Evolutionary conservation across 2,329 filamentous ascomycete species (phyloP), one percentile per base, ranked within the genome.

Genomic region (Colletotrichum theobromicola): DNA sequence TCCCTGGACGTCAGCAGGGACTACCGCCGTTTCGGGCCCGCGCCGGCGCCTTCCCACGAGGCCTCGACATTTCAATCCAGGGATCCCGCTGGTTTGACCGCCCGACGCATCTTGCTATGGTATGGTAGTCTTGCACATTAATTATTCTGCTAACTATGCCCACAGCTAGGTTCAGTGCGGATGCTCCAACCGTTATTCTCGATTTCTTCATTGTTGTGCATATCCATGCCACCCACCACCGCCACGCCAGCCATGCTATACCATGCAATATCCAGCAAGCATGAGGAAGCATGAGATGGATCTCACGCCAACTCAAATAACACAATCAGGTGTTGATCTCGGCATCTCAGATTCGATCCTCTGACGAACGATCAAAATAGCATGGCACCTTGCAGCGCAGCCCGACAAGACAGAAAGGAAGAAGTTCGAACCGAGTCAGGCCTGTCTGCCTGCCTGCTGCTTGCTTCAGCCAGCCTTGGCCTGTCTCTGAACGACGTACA

Each of bases 41-140:
- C 71, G 61, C 61, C 60, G 67, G 35, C 67, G 67, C 50, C 53
- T 32, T 74, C 30, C 61, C 60, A 65, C 67, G 42, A 55, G 67
- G 71, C 34, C 42, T 58, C 37, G 13, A 21, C 32, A 16, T 24
- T 4, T 46, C 42, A 46, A 46, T 46, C 3, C 67, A 74, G 61
- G 67, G 67, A 65, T 74, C 60, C 53, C 28, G 32, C 71, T 64
- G 15, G 60, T 63, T 50, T 50, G 50, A 21, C 32, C 66, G 28
- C 66, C 30, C 37, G 53, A 61, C 60, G 67, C 67, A 32, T 50
- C 50, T 57, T 37, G 15, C 34, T 37, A 37, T 15, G 34, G n/a
- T n/a, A n/a, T n/a, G n/a, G n/a, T 37, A 37, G 8, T 37, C 34
- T 32, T 37, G 60, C 60, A 42, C 58, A 34, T 32, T 32, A 26